phyloP scores from a whole-genome alignment of 495 filamentous ascomycete genomes.

The Chaetomium tenue region DNA sequence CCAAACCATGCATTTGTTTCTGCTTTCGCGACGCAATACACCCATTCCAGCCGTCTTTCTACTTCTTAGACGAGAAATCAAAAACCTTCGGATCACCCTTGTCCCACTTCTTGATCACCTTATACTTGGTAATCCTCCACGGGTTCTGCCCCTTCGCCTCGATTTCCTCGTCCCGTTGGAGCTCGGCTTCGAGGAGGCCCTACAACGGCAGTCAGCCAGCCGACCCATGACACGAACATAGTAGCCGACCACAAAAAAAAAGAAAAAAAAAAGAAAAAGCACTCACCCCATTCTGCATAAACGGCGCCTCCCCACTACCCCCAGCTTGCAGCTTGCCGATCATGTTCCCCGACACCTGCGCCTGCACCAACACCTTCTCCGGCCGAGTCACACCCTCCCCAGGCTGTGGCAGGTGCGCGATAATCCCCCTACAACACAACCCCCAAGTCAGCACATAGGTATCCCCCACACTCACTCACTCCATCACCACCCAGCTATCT shows the following conservation, averaged over 20 bases:
- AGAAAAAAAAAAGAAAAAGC: background rate
- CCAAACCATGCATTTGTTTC: background rate
- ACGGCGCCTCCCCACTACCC: constrained; percentile 4
- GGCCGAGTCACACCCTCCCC: constrained; percentile 20
- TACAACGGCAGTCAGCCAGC: background rate
- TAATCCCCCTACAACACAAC: constrained; percentile 20
- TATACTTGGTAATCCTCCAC: constrained; percentile 33
- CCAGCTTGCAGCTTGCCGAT: constrained; percentile 11
- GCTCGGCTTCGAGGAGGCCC: constrained; percentile 26
- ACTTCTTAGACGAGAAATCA: background rate
- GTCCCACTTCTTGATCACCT: constrained; percentile 20
- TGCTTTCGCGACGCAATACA: background rate
- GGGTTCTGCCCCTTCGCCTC: constrained; percentile 33
- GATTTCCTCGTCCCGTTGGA: constrained; percentile 26
- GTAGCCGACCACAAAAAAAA: background rate
- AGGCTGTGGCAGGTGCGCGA: constrained; percentile 31
- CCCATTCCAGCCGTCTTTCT: background rate
- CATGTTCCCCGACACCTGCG: constrained; percentile 24
- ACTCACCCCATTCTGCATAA: constrained; percentile 33
- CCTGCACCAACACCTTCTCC: constrained; percentile 22
- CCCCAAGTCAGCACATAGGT: too few relatives aligned
- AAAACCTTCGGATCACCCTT: background rate
- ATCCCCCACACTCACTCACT: too few relatives aligned
- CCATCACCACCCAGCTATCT: too few relatives aligned
- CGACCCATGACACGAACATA: background rate